These are phyloP conservation scores for Axilococcus clingmanii DNA, from an alignment of 139 green algal species.

Conservation along the genomic window DNA sequence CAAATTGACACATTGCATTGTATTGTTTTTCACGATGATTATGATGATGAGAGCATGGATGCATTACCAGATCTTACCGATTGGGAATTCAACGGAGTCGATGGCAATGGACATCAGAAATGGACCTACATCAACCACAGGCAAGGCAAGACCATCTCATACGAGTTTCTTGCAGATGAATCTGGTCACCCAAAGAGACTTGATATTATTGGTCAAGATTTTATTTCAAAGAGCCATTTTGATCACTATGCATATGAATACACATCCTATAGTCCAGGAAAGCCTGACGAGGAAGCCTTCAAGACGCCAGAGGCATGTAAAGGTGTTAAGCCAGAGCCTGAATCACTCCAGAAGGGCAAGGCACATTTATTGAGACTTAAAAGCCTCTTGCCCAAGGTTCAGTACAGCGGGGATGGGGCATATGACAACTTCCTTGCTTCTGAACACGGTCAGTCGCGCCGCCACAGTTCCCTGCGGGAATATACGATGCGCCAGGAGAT, in stretches of 20 bases:
- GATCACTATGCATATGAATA: conserved; percentile 32
- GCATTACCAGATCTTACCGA: conserved; percentile 17
- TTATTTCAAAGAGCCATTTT: conserved; percentile 30
- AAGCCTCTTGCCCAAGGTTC: conserved; percentile 6
- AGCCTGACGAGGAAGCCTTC: conserved; percentile 15
- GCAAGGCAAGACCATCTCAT: conserved; percentile 22
- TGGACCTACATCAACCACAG: conserved; percentile 16
- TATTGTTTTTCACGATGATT: no score
- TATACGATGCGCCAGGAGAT: conserved; percentile 13
- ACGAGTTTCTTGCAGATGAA: conserved; percentile 3
- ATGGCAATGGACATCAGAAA: conserved; percentile 4
- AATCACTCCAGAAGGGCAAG: no score
- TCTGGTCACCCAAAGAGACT: conserved; percentile 15
- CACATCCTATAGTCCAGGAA: conserved; percentile 7
- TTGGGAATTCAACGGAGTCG: conserved; percentile 9
- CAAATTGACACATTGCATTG: conserved; percentile 11
- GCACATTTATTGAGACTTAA: neutral
- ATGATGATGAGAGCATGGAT: neutral
- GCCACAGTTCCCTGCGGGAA: conserved; percentile 13
- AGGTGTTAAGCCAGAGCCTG: neutral
- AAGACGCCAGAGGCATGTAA: conserved; percentile 18
- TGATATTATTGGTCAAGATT: conserved; percentile 34
- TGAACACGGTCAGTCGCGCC: conserved; percentile 7
- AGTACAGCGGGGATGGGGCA: conserved; percentile 2
- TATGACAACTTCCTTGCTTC: conserved; percentile 31